A percentile compares a stretch with the other conserved stretches of the same genome.
Conservation (phyloP, 2,329 filamentous ascomycete genomes). For the Sclerotinia minor region DNA sequence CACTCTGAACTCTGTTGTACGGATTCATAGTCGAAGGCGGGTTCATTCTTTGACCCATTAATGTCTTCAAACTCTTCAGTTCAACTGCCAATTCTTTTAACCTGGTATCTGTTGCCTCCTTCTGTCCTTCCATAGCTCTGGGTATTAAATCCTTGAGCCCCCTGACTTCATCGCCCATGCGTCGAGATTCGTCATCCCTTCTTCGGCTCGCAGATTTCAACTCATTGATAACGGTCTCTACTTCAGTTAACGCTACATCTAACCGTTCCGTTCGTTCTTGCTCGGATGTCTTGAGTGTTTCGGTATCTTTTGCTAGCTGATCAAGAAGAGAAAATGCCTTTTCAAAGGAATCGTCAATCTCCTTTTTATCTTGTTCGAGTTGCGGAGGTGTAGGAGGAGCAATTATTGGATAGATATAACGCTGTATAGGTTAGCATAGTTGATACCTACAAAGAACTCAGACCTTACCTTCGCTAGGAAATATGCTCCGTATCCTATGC, state of each 20-base stretch:
- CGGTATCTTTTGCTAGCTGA: slow-evolving; percentile 87
- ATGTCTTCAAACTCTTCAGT: slow-evolving; percentile 86
- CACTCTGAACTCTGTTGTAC: slow-evolving; percentile 35
- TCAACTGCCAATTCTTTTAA: slow-evolving; percentile 84
- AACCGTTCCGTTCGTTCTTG: slow-evolving; percentile 79
- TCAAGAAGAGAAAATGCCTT: slow-evolving; percentile 89
- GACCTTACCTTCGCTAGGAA: slow-evolving; percentile 75
- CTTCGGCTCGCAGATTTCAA: slow-evolving; percentile 79
- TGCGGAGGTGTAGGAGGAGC: slow-evolving; percentile 92
- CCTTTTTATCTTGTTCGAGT: slow-evolving; percentile 89
- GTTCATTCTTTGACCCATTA: slow-evolving; percentile 68
- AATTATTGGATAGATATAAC: slow-evolving; percentile 88
- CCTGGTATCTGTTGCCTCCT: slow-evolving; percentile 76
- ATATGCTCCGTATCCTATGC: slow-evolving; percentile 86
- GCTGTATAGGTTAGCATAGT: slow-evolving; percentile 48
- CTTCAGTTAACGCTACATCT: slow-evolving; percentile 76
- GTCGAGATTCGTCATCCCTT: slow-evolving; percentile 83
- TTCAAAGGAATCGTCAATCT: slow-evolving; percentile 90
- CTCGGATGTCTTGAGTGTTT: slow-evolving; percentile 83
- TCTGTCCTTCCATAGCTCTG: slow-evolving; percentile 83
- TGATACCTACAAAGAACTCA: not conserved
- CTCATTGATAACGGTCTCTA: slow-evolving; percentile 79
- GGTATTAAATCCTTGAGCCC: slow-evolving; percentile 82
- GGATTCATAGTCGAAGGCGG: slow-evolving; percentile 38
- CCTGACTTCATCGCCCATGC: slow-evolving; percentile 83